Base-by-base conservation (phyloP, 768 basidiomycete species). In the Udeniomyces megalosporus region DNA sequence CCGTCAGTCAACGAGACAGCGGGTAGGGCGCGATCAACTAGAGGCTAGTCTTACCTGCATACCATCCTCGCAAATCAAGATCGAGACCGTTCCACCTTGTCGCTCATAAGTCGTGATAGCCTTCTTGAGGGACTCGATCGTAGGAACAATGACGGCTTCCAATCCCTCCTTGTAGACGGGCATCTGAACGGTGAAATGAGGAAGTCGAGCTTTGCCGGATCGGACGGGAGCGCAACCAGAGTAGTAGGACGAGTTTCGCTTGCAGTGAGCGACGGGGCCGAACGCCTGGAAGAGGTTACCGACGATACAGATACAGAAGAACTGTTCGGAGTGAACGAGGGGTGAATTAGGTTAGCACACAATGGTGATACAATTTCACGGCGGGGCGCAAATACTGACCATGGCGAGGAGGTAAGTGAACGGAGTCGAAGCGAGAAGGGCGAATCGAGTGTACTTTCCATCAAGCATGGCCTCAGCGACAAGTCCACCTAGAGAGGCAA, bases 61-160 rank as follows among this genome's bases (percentile, higher is more conserved):
- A 31, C 88, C 88, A 70, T 89, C 88, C 69, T 89, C 88, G 71
- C 87, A 85, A 17, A 91, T 76, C 49, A 89, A 78, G 70, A 91
- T 87, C 29, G 81, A 72, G 11, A 84, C 86, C 1, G 84, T 83
- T 5, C 86, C 87, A 52, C 88, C 87, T 72, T 91, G 88, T n/a
- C 87, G 78, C 5, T 88, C 87, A 69, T 89, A 74, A n/a, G 85
- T 86, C 71, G 86, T 85, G 82, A 88, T 88, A 0, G 86, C 87
- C 74, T 83, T 84, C 74, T 88, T 88, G 66, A 83, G 75, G 0
- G 84, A 88, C n/a, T 67, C 68, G 47, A 70, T 66, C 3, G 69
- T 70, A 0, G 69, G 69, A 12, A 60, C 62, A 14, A 70, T 60
- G 53, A 70, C 69, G 28, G 56, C 48, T n/a, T 68, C 66, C 51